Evolutionary conservation across 148 eudicot genomes (phyloP), one percentile per base, ranked within the genome.

Genomic region (Amaranthus cruentus): DNA sequence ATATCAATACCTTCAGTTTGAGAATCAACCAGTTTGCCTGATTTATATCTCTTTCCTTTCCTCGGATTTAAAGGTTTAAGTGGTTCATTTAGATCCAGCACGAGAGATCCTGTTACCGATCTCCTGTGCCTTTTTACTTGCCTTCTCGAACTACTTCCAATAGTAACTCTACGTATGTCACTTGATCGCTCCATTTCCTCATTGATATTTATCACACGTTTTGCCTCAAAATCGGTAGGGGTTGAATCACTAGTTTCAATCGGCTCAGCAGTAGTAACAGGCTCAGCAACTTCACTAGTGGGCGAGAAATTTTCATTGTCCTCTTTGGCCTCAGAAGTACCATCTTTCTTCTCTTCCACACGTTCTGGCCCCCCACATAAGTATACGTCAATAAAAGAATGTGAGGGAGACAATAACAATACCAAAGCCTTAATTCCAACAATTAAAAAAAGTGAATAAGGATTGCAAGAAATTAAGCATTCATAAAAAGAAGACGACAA

Each of bases 1-100:
- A 56, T 28, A 7, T 46, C 56, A 44, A 48, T 75, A 87, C 90
- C 89, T 79, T 77, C 76, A 66, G 68, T 56, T 52, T 69, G 73
- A 66, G 78, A 68, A 66, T 51, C 80, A 62, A 71, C 46, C 70
- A 71, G 84, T 18, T 68, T 55, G 62, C 47, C 54, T 72, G 59
- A 51, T 47, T 57, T 78, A 60, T 62, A 76, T 68, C 68, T 63
- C 75, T 71, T 78, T 73, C 82, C 85, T 73, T 61, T 76, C 47
- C 69, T 67, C 51, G 47, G 47, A 18, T 12, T 21, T 51, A 51
- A 21, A 58, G 69, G 13, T 54, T 54, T 72, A 5, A 73, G 52
- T 14, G 53, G 70, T 82, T 88, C 77, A 62, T 83, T 47, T 64
- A 10, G 9, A 43, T 61, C 80, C 54, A 58, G 51, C 67, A 12